These are phyloP conservation scores for Aristolochia californica DNA, from an alignment of 164 flowering plant species.

Conservation along the genomic window DNA sequence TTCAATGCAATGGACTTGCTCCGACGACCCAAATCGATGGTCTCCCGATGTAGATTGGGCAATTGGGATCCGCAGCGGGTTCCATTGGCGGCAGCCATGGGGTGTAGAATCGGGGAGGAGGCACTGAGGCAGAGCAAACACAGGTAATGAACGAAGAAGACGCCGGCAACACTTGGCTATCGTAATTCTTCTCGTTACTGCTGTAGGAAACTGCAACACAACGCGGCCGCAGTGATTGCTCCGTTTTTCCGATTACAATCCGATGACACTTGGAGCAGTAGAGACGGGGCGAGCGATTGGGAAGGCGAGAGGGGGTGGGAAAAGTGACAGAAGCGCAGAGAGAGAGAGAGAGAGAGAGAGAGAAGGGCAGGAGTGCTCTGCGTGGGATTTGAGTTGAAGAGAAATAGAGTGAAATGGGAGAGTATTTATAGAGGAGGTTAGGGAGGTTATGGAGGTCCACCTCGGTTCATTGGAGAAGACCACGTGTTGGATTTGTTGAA, in stretches of 20 bases:
- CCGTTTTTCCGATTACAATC: too few relatives aligned
- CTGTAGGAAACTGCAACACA: not conserved
- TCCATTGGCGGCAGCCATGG: not conserved
- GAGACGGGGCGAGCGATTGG: not conserved
- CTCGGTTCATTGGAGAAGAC: slow-evolving; percentile 21
- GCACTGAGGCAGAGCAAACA: not conserved
- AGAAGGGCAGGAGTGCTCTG: not conserved
- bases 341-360: not conserved
- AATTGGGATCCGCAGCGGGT: not conserved
- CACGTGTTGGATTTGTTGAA: slow-evolving; percentile 47
- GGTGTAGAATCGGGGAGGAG: not conserved
- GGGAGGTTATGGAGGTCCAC: slow-evolving; percentile 20
- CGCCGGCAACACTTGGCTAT: not conserved
- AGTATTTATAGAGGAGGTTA: slow-evolving; percentile 5
- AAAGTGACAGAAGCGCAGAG: not conserved
- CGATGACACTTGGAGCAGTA: not conserved
- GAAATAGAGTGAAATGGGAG: not conserved
- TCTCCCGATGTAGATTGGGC: not conserved
- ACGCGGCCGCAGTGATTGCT: too few relatives aligned
- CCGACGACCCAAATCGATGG: slow-evolving; percentile 2
- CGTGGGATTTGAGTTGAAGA: not conserved
- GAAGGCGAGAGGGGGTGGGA: not conserved
- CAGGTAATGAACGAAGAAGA: not conserved
- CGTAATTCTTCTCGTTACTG: not conserved
- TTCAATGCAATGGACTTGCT: not conserved